Base-by-base conservation (phyloP, 306 rosid species). In the cucumber (Cucumis sativus) region DNA sequence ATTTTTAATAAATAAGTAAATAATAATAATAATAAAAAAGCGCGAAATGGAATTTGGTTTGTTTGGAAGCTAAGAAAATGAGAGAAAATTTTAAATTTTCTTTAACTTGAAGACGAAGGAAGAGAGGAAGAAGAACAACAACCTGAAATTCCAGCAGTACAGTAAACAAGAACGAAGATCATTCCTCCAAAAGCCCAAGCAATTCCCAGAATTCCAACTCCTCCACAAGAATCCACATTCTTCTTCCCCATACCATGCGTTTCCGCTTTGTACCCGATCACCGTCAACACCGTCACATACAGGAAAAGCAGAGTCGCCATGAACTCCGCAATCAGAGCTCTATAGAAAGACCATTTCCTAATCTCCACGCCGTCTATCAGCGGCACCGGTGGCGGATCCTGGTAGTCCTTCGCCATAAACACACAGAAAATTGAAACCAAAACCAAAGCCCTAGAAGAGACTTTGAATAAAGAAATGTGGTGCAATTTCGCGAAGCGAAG, bases 171-270 rank as follows among this genome's bases (percentile, higher is more conserved):
- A 63, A 92, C 60, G 79, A 92, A 95, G 85, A 95, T 95, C 99
- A 95, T 95, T 89, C 99, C 99, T 7, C 98, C 98, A 43, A 95
- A 95, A 28, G 98, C 92, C 97, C 97, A 95, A 10, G 98, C 96
- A 78, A 95, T 87, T 0, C 98, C 98, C 5, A 95, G 93, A 75
- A 77, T 39, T 14, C 98, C 97, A 59, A 95, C 98, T 1, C 96
- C 97, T 5, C 85, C 91, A 63, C 98, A 90, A 6, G 49, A 28
- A 71, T 86, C 89, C 15, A 43, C 82, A 6, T 71, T 51, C 56
- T 49, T 71, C 9, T 20, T 11, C 49, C 25, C 51, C 1, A 13
- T 58, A 9, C 41, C 1, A 55, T 93, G 91, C 63, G 40, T 56
- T 84, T 94, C 93, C 80, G 59, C 57, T 54, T 78, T 92, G 89